phyloP scores from a whole-genome alignment of 129 eudicot species.

The Glebionis coronaria region DNA sequence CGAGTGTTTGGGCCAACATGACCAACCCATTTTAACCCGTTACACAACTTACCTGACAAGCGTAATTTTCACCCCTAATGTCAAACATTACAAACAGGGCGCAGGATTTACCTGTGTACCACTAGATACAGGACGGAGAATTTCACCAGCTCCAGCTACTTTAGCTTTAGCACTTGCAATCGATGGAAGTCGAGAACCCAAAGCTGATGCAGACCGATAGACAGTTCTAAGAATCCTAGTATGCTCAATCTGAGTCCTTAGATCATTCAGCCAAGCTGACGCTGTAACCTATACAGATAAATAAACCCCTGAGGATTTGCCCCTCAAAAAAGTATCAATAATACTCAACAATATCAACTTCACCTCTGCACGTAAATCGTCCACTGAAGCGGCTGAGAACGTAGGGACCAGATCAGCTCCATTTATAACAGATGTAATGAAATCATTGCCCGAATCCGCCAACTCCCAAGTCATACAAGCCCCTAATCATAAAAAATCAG shows the following conservation, averaged over 20 bases:
- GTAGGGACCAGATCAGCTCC: conserved; percentile 98
- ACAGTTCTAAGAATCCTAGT: conserved; percentile 86
- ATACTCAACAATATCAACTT: background rate
- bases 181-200: conserved; percentile 98
- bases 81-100: background rate
- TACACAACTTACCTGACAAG: background rate
- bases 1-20: background rate
- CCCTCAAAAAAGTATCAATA: background rate
- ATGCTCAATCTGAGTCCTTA: conserved; percentile 85
- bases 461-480: conserved; percentile 99
- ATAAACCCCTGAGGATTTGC: background rate
- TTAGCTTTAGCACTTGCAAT: conserved; percentile 88
- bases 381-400: conserved; percentile 96
- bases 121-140: conserved; percentile 84
- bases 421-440: conserved; percentile 80
- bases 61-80: background rate
- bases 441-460: conserved; percentile 85
- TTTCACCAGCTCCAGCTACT: conserved; percentile 96
- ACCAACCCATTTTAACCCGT: background rate
- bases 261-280: conserved; percentile 96
- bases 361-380: conserved; percentile 93
- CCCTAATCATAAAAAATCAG: conserved; percentile 39
- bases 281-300: conserved; percentile 72
- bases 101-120: conserved; percentile 73
- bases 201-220: conserved; percentile 90